Base-by-base conservation (phyloP, 495 filamentous ascomycete species). In the Penicillium paxilli region DNA sequence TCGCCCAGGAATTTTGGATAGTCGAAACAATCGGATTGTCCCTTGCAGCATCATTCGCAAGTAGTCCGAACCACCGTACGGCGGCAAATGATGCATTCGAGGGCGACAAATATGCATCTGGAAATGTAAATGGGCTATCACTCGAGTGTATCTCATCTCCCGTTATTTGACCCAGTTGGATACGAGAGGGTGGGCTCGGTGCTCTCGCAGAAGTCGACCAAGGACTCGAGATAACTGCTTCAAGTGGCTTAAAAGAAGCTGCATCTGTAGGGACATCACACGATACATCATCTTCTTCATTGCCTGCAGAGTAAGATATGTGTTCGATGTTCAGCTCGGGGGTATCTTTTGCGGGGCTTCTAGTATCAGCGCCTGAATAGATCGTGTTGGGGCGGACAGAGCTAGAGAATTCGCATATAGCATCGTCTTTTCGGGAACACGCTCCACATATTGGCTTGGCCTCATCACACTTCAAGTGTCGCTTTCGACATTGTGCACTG, bases 11-110 rank as follows among this genome's bases (percentile, higher is more conserved):
- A 28, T n/a, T 40, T 0, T 32, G 48, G 2, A 44, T 25, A 4
- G 47, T 51, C 4, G 54, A 48, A n/a, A 47, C 10, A 24, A 52
- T 47, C 6, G 26, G 19, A 16, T 22, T 53, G 9, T 59, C 55
- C 6, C 49, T 28, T 5, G 52, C 49, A 1, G 45, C 52, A 54
- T 59, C 60, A 48, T 25, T 57, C 4, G 55, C 52, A 16, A 63
- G 21, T 3, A 63, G 41, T 7, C 52, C 60, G 24, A 63, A 59
- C 60, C 60, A 62, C 24, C 40, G 26, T 3, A 58, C 47, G 4
- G 60, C 52, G 1, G 60, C 60, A 37, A 23, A 24, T 2, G 49
- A 44, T 21, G 49, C 49, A 44, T 52, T 44, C 2, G 49, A 44
- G 6, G 49, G 49, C 32, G 49, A 54, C n/a, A 44, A 30, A 23